A percentile compares a stretch with the other conserved stretches of the same genome.
Conservation (phyloP, 2,329 filamentous ascomycete species). For the Amesomyces nigricolor region DNA sequence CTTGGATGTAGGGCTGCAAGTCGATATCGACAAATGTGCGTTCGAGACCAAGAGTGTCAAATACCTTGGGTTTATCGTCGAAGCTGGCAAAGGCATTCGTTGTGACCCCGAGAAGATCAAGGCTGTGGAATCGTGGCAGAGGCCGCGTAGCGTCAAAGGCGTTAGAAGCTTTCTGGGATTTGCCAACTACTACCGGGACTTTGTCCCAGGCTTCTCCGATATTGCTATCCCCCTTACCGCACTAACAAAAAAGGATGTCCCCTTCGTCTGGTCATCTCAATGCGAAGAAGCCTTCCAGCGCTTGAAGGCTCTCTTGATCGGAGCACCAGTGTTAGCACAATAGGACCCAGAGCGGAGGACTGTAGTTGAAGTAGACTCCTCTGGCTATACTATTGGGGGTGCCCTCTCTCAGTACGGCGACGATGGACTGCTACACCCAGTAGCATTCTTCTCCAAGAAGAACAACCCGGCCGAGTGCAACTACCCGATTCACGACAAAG, state of each 20-base stretch:
- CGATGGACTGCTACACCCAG: too few relatives aligned
- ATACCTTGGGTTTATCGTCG: constrained; percentile 2
- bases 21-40: too few relatives aligned
- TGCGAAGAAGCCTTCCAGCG: constrained; percentile 8
- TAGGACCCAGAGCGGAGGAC: too few relatives aligned
- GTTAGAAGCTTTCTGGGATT: constrained; percentile 1
- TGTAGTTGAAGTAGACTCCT: too few relatives aligned
- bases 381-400: too few relatives aligned
- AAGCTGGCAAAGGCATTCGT: neutral
- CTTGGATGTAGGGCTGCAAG: too few relatives aligned
- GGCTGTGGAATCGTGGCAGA: neutral
- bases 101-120: constrained; percentile 1
- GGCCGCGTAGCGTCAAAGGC: neutral
- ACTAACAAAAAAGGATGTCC: constrained; percentile 2
- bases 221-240: constrained; percentile 1
- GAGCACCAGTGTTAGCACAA: too few relatives aligned
- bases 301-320: too few relatives aligned
- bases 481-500: too few relatives aligned
- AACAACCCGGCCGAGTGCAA: too few relatives aligned
- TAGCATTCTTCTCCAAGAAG: too few relatives aligned
- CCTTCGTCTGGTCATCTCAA: neutral
- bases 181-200: constrained; percentile 6
- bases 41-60: constrained; percentile 1
- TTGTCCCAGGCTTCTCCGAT: constrained; percentile 3
- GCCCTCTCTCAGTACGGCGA: too few relatives aligned